phyloP scores from a whole-genome alignment of 257 asterid genomes.

The Cynanchum wilfordii region DNA sequence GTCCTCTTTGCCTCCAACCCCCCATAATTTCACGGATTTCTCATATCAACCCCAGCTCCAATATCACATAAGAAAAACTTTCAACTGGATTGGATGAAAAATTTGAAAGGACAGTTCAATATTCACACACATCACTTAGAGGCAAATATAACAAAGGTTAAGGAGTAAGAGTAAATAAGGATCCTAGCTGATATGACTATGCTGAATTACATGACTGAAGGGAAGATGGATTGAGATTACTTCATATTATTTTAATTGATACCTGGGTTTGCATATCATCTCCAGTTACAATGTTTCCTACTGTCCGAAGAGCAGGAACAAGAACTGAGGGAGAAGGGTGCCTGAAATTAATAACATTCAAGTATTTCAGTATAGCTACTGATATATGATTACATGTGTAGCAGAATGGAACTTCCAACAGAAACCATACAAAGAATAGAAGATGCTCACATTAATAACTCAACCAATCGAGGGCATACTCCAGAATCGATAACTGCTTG shows the following conservation, averaged over 20 bases:
- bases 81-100: background rate
- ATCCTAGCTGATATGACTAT: background rate
- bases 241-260: conserved; percentile 3
- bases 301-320: conserved; percentile 85
- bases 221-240: background rate
- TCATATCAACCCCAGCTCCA: background rate
- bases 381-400: background rate
- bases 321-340: conserved; percentile 83
- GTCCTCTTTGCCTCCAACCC: background rate
- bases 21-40: background rate
- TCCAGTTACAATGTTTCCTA: conserved; percentile 94
- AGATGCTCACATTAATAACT: conserved; percentile 61
- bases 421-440: background rate
- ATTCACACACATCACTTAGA: background rate
- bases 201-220: background rate
- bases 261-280: conserved; percentile 96
- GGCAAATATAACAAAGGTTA: background rate
- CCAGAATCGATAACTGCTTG: conserved; percentile 92
- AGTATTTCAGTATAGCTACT: conserved; percentile 12
- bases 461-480: conserved; percentile 73
- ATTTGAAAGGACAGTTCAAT: background rate
- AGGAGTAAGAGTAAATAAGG: background rate
- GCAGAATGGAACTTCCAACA: background rate
- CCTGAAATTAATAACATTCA: conserved; percentile 35
- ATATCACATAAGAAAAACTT: background rate